These are phyloP conservation scores for Crataegus laevigata DNA, from an alignment of 306 rosid genomes.

Conservation along the genomic window DNA sequence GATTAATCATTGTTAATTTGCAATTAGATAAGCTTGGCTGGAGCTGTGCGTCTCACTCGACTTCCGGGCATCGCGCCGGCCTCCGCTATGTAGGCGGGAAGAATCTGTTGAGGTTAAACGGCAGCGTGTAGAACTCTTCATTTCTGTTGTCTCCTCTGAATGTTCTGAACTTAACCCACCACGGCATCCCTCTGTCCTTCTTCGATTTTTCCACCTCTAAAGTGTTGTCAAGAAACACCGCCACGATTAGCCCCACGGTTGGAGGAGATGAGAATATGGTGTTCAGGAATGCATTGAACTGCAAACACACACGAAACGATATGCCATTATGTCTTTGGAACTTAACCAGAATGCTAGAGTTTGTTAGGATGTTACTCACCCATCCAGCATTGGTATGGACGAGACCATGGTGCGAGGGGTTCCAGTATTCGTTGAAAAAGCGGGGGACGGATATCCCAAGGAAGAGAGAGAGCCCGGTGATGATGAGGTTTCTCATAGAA, in stretches of 20 bases:
- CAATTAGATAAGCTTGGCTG: neutral
- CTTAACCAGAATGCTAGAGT: neutral
- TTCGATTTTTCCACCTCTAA: slow-evolving; percentile 75
- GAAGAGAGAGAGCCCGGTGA: slow-evolving; percentile 76
- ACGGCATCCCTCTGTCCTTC: slow-evolving; percentile 96
- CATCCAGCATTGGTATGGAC: slow-evolving; percentile 83
- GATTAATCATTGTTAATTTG: neutral
- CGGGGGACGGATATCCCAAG: slow-evolving; percentile 90
- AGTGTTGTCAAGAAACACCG: slow-evolving; percentile 91
- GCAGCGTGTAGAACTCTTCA: slow-evolving; percentile 89
- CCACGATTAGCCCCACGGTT: slow-evolving; percentile 73
- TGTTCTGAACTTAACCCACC: slow-evolving; percentile 96
- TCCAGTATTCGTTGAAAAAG: slow-evolving; percentile 65
- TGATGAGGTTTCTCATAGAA: slow-evolving; percentile 92
- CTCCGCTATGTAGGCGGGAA: slow-evolving; percentile 68
- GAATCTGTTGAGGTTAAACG: slow-evolving; percentile 89
- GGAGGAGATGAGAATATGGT: slow-evolving; percentile 82
- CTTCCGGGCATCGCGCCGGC: neutral
- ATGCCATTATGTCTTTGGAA: too few relatives aligned
- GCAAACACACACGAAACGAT: slow-evolving; percentile 12
- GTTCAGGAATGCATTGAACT: slow-evolving; percentile 91
- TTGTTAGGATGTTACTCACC: slow-evolving; percentile 39
- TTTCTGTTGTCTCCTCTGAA: slow-evolving; percentile 92
- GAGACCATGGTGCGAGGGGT: slow-evolving; percentile 50
- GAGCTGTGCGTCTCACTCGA: neutral